Evolutionary conservation across 1,139 yeast species (phyloP), one percentile per base, ranked within the genome.

Genomic region (Geotrichum aggregatum): DNA sequence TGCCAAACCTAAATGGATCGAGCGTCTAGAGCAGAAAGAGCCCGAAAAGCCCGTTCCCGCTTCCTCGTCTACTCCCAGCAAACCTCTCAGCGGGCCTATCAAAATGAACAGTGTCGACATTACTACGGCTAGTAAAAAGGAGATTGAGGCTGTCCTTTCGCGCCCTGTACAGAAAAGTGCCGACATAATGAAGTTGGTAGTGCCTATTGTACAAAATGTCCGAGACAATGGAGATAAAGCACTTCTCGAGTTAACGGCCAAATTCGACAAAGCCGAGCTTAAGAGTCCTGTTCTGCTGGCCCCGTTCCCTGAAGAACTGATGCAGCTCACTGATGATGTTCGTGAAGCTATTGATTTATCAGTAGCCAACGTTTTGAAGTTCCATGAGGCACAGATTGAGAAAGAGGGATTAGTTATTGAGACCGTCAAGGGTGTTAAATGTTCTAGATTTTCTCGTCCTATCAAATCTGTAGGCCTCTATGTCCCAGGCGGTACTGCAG

Each of bases 401-500:
- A 56, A 58, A 34, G 60, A 63, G 38, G 63, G 70, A 19, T 74
- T 91, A 70, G 78, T 79, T n/a, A 95, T 92, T 41, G 98, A 92
- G 71, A 94, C 98, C 0, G 76, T 86, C 54, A 95, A 96, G 1
- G 98, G 98, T 58, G 98, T 92, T 28, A 73, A 77, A 54, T 92
- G 98, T 73, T 87, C 96, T 7, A 80, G 99, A 65, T 92, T 92
- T 70, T 87, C 98, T 13, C 83, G 96, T 64, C 95, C 98, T 7
- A 89, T 92, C 62, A 95, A 88, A 65, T 83, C 81, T 55, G 98
- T 92, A 49, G 99, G 98, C 55, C 78, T 94, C 57, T 92, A 92
- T 67, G 88, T 92, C 54, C 98, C 99, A 49, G 99, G 99, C 61
- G 99, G 99, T 61, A 89, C 98, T 48, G 99, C 99, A 0, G 94